Base-by-base conservation (phyloP, 2,329 filamentous ascomycete genomes). In the Ophiognomonia clavigignenti-juglandacearum region DNA sequence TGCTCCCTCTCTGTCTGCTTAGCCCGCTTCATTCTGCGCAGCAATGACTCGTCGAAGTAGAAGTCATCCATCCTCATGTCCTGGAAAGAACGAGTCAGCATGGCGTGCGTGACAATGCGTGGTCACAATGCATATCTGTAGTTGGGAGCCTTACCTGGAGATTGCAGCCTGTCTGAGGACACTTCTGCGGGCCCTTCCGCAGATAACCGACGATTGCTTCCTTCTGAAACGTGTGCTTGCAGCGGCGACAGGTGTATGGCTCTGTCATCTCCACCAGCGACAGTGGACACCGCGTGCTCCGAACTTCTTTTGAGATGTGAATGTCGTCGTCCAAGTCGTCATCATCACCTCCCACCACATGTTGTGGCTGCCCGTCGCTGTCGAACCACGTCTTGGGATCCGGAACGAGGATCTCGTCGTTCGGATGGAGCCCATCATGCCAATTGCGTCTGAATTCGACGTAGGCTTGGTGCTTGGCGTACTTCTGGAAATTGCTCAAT, bases 151-250 rank as follows among this genome's bases (percentile, higher is more conserved):
- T 46, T 64, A 81, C 78, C 68, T 77, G 19, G 11, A 45, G 67
- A 40, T 70, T 68, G 60, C 86, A 90, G 1, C 85, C 85, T 3
- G 75, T 66, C 48, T 82, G 74, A 0, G 85, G 85, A 60, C 86
- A 90, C 44, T 75, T 69, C 1, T 77, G 42, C 61, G 62, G 38
- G 52, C 22, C 46, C 32, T n/a, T 45, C 48, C 11, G 37, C 32
- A 34, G 9, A 35, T 83, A 40, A 36, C 80, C 74, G 20, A 78
- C 48, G 32, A 91, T 83, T 1, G 80, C 78, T 1, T 61, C 58
- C 61, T 79, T 83, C 59, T 91, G 84, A 59, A 88, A 91, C 0
- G 77, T 82, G 61, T 91, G 86, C 46, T 78, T 81, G 68, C 86
- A 91, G 54, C 78, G 77, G 13, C 61, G 67, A 56, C 79, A 86